Evolutionary conservation across 257 asterid species (phyloP).

Genomic region (Paraleonurus japonicus): DNA sequence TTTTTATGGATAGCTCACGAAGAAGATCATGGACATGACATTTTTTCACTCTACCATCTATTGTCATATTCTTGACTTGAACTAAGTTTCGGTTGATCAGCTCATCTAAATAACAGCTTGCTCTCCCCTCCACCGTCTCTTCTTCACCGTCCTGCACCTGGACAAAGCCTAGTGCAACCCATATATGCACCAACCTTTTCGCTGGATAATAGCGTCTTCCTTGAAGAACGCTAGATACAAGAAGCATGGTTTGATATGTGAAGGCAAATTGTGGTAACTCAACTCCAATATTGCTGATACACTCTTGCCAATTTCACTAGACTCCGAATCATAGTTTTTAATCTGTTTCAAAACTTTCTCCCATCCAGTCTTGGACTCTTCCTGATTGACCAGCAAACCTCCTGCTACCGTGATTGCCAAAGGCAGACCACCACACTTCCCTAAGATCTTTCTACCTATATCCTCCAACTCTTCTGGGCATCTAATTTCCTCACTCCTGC

Average conservation of each 20-base stretch:
- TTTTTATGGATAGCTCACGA: no score
- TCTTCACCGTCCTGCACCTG: not conserved
- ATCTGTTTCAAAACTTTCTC: no score
- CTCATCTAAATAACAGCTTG: slow-evolving; percentile 28
- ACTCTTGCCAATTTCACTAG: slow-evolving; percentile 13
- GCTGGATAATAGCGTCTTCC: slow-evolving; percentile 24
- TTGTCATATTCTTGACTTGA: not conserved
- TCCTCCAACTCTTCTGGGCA: no score
- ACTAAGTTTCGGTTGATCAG: slow-evolving; percentile 25
- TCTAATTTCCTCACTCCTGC: no score
- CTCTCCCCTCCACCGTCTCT: slow-evolving; percentile 18
- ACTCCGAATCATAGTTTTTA: no score
- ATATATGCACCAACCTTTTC: slow-evolving; percentile 15
- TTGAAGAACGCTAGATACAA: slow-evolving; percentile 19
- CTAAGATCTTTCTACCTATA: no score
- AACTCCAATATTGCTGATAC: no score
- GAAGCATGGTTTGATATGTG: slow-evolving; percentile 27
- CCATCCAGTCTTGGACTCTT: no score
- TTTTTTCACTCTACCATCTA: slow-evolving; percentile 10
- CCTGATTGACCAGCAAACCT: no score
- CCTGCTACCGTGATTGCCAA: no score
- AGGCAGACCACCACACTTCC: no score
- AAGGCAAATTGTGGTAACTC: slow-evolving; percentile 30
- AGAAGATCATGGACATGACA: slow-evolving; percentile 27
- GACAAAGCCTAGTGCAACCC: slow-evolving; percentile 32